phyloP scores from a whole-genome alignment of 495 filamentous ascomycete genomes.

The Trichoderma orchidacearum region DNA sequence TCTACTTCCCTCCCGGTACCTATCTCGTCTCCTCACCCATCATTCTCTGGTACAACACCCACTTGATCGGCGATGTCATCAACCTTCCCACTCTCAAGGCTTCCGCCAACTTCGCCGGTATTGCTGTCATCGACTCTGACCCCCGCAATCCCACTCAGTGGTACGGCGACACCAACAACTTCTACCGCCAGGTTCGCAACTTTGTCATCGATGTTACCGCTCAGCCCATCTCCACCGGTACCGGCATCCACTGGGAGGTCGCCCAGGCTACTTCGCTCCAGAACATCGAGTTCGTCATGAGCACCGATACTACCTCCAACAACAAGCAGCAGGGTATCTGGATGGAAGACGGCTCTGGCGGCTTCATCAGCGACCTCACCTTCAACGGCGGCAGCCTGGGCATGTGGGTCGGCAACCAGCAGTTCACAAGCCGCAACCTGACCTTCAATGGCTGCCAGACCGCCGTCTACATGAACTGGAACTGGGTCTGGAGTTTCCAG shows the following conservation, averaged over 20 bases:
- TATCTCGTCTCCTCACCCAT: slow-evolving; percentile 59
- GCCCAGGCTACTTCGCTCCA: slow-evolving; percentile 87
- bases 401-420: slow-evolving; percentile 83
- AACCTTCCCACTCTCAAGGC: slow-evolving; percentile 68
- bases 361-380: slow-evolving; percentile 74
- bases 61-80: slow-evolving; percentile 61
- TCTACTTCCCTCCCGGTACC: slow-evolving; percentile 73
- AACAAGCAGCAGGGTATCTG: slow-evolving; percentile 85
- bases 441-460: slow-evolving; percentile 83
- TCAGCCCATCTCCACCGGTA: slow-evolving; percentile 47
- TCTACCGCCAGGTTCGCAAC: slow-evolving; percentile 93
- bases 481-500: slow-evolving; percentile 86
- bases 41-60: slow-evolving; percentile 65
- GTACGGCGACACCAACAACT: slow-evolving; percentile 96
- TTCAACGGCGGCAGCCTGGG: slow-evolving; percentile 83
- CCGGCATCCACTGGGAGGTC: slow-evolving; percentile 97
- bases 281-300: slow-evolving; percentile 86
- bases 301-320: slow-evolving; percentile 46
- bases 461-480: slow-evolving; percentile 88
- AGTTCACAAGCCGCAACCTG: slow-evolving; percentile 87
- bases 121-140: slow-evolving; percentile 82
- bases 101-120: slow-evolving; percentile 55
- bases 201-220: slow-evolving; percentile 75
- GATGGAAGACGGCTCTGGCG: slow-evolving; percentile 92
- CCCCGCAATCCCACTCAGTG: slow-evolving; percentile 44